Conservation (phyloP, 495 filamentous ascomycete genomes). For the Penicillium waksmanii region DNA sequence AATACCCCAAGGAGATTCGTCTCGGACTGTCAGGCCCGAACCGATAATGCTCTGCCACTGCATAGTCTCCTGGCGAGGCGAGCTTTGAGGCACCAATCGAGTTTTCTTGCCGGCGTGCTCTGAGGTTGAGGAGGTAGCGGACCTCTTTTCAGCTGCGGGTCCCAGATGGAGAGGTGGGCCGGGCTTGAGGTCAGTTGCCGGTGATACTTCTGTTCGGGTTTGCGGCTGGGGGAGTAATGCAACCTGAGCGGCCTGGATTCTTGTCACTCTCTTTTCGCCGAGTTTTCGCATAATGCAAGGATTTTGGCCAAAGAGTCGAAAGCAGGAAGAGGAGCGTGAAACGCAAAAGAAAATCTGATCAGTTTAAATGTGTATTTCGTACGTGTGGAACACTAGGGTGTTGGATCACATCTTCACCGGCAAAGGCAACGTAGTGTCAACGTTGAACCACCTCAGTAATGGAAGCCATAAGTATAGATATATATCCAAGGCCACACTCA, state of each 20-base stretch:
- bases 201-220: background rate
- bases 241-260: conserved; percentile 1
- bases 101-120: conserved; percentile 15
- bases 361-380: conserved; percentile 4
- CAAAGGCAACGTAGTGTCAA: background rate
- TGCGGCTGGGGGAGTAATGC: conserved; percentile 1
- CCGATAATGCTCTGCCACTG: conserved; percentile 5
- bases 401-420: background rate
- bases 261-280: conserved; percentile 5
- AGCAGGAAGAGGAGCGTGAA: background rate
- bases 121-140: background rate
- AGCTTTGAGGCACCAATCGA: background rate
- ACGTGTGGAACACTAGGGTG: background rate
- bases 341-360: background rate
- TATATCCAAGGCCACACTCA: too few relatives aligned
- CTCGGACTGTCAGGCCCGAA: conserved; percentile 10
- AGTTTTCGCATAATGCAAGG: background rate
- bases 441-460: background rate
- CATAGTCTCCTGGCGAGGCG: conserved; percentile 12
- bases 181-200: background rate
- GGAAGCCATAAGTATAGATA: background rate
- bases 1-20: conserved; percentile 20
- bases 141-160: background rate
- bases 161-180: background rate
- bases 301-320: background rate